phyloP scores from a whole-genome alignment of 176 grass and related monocot genomes.

The Lolium perenne region DNA sequence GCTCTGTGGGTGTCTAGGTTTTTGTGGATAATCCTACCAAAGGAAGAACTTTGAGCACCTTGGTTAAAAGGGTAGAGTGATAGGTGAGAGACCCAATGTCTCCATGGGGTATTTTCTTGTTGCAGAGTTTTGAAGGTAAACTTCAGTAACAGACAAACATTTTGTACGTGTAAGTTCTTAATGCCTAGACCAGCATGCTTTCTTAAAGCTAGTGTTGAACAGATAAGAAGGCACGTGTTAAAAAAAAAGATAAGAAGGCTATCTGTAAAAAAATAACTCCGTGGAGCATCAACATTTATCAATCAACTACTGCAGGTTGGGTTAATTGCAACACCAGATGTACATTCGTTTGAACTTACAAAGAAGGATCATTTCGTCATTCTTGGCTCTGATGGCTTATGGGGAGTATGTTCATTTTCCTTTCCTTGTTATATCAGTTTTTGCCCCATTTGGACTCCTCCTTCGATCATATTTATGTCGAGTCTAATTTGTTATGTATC shows the following conservation, averaged over 20 bases:
- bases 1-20: too few relatives aligned
- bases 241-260: not conserved
- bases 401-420: constrained; percentile 72
- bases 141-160: too few relatives aligned
- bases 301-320: constrained; percentile 61
- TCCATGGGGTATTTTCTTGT: too few relatives aligned
- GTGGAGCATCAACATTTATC: constrained; percentile 5
- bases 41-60: too few relatives aligned
- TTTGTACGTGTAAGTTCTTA: too few relatives aligned
- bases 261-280: not conserved
- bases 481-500: constrained; percentile 7
- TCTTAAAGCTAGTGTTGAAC: too few relatives aligned
- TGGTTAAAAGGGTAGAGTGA: too few relatives aligned
- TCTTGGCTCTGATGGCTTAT: constrained; percentile 92
- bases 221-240: too few relatives aligned
- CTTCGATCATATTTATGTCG: not conserved
- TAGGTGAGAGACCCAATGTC: too few relatives aligned
- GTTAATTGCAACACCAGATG: constrained; percentile 83
- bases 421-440: constrained; percentile 10
- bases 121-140: too few relatives aligned
- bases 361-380: constrained; percentile 81
- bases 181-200: too few relatives aligned
- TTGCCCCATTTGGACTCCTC: not conserved
- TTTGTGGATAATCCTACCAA: too few relatives aligned
- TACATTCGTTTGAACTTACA: constrained; percentile 92